phyloP scores from a whole-genome alignment of 192 early-diverging fungal genomes.

The Nowakowskiella sp. region DNA sequence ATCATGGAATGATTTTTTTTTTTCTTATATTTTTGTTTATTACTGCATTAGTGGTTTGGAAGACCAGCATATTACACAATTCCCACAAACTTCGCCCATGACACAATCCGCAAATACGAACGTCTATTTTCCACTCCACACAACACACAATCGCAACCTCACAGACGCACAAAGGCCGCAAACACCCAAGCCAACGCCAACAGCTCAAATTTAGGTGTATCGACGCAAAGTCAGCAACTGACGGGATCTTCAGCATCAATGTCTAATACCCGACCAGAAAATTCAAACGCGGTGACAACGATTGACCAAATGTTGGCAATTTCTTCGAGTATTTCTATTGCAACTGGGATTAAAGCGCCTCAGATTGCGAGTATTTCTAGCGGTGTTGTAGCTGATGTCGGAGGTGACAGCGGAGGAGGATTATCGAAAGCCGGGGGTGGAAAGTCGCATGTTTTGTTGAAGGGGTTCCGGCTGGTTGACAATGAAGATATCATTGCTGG shows the following conservation, averaged over 20 bases:
- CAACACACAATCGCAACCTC: neutral
- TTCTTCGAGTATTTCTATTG: neutral
- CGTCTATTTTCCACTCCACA: neutral
- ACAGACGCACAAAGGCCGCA: neutral
- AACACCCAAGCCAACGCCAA: neutral
- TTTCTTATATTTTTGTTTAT: neutral
- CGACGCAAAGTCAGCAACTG: neutral
- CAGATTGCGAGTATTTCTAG: neutral
- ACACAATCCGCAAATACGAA: conserved; percentile 27
- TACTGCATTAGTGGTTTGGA: conserved; percentile 47
- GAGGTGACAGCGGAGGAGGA: neutral
- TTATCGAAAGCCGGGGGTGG: neutral
- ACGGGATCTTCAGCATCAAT: no score
- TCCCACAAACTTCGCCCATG: conserved; percentile 26
- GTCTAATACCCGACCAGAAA: no score
- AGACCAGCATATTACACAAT: conserved; percentile 45
- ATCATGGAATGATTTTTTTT: neutral
- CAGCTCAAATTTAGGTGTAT: neutral
- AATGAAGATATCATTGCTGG: conserved; percentile 38
- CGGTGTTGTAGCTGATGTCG: neutral
- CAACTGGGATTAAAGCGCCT: neutral
- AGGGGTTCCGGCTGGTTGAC: conserved; percentile 43
- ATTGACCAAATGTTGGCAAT: neutral
- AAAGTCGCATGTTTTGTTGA: neutral
- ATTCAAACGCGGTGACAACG: no score